phyloP scores from a whole-genome alignment of 1,284 basidiomycete genomes.

The Cystobasidiaceae sp. region DNA sequence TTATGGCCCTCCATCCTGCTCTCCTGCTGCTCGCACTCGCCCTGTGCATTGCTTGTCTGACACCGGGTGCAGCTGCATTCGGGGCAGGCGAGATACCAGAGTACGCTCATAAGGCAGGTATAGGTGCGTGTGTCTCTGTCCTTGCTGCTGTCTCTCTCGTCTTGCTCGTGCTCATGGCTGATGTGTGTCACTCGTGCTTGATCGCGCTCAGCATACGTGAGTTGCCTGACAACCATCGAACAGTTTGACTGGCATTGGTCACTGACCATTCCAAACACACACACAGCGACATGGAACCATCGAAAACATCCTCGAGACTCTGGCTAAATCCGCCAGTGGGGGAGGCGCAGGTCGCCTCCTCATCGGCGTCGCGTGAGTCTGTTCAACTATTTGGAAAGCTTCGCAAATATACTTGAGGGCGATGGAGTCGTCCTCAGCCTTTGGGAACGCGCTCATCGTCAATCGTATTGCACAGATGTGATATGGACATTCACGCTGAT shows the following conservation, averaged over 20 bases:
- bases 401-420: too few relatives aligned
- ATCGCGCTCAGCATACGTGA: not conserved
- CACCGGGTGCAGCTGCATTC: not conserved
- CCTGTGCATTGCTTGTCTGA: not conserved
- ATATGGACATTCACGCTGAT: too few relatives aligned
- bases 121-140: not conserved
- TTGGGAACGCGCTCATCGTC: too few relatives aligned
- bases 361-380: slow-evolving; percentile 32
- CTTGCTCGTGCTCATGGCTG: too few relatives aligned
- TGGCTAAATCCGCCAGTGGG: slow-evolving; percentile 17
- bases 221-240: not conserved
- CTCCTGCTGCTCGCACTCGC: slow-evolving; percentile 6
- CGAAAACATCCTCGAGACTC: slow-evolving; percentile 27
- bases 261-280: too few relatives aligned
- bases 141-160: not conserved
- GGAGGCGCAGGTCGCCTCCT: slow-evolving; percentile 36
- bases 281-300: slow-evolving; percentile 40
- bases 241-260: not conserved
- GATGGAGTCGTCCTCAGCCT: too few relatives aligned
- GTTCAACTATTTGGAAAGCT: too few relatives aligned
- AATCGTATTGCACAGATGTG: too few relatives aligned
- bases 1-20: not conserved
- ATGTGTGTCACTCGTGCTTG: not conserved
- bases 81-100: slow-evolving; percentile 17
- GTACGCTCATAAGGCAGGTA: slow-evolving; percentile 1